Conservation (phyloP, 208 protist genomes). For the Naegleria gruberi region DNA sequence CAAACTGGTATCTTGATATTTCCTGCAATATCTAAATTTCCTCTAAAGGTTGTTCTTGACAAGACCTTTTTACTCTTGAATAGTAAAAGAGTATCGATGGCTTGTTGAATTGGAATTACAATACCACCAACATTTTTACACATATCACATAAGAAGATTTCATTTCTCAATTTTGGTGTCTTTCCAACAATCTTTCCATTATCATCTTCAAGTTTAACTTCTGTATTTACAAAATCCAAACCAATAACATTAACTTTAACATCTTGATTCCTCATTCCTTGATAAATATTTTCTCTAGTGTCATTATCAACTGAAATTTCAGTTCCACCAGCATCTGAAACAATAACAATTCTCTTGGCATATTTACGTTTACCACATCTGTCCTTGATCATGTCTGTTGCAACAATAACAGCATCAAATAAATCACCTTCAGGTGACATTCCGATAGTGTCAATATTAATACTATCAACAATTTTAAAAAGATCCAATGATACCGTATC, state of each 20-base stretch:
- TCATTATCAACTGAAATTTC: constrained; percentile 55
- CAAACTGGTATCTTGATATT: background rate
- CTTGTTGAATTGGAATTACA: constrained; percentile 25
- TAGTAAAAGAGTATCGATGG: constrained; percentile 13
- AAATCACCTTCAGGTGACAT: constrained; percentile 44
- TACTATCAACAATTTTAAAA: constrained; percentile 26
- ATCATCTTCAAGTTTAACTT: background rate
- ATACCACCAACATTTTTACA: background rate
- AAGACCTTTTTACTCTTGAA: constrained; percentile 27
- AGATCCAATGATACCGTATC: constrained; percentile 26
- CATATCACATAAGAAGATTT: constrained; percentile 27
- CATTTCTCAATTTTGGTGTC: constrained; percentile 56
- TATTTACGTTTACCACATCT: constrained; percentile 48
- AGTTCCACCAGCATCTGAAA: constrained; percentile 59
- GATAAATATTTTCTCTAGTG: constrained; percentile 47
- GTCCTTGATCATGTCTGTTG: constrained; percentile 56
- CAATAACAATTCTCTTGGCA: constrained; percentile 63
- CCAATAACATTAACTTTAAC: constrained; percentile 66
- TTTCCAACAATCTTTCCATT: constrained; percentile 26
- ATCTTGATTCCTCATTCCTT: constrained; percentile 42
- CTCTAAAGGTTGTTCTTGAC: constrained; percentile 24
- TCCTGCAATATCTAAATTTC: constrained; percentile 20
- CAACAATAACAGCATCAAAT: constrained; percentile 68
- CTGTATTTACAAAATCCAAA: constrained; percentile 46
- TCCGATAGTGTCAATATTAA: background rate